Percentiles rank a stretch among this genome's conserved stretches.
These are phyloP conservation scores for Kickxella alabastrina DNA, from an alignment of 192 early-diverging fungal species.

Conservation along the genomic window DNA sequence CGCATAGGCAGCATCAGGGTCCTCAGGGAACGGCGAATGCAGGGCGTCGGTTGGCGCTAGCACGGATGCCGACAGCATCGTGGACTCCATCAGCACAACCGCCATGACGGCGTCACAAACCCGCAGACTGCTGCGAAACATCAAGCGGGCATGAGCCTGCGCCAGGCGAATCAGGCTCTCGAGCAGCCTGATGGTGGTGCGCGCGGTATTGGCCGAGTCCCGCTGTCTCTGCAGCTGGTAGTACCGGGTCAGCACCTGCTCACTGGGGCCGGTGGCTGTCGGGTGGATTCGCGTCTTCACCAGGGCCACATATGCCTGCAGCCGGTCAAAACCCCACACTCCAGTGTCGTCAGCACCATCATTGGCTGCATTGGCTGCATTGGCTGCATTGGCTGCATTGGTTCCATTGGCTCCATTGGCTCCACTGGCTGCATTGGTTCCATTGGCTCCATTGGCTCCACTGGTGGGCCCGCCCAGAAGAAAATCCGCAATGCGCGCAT, in stretches of 20 bases:
- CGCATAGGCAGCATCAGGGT: conserved; percentile 50
- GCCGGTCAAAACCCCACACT: conserved; percentile 57
- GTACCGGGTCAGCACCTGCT: conserved; percentile 63
- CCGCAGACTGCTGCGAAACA: conserved; percentile 57
- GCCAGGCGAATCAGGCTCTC: conserved; percentile 62
- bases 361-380: not conserved
- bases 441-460: not conserved
- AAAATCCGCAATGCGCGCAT: conserved; percentile 56
- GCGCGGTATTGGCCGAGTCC: conserved; percentile 61
- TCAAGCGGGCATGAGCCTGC: conserved; percentile 62
- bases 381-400: conserved; percentile 1
- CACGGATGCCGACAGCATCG: conserved; percentile 58
- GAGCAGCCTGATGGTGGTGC: conserved; percentile 67
- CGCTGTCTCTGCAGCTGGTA: conserved; percentile 68
- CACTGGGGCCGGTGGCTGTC: conserved; percentile 55
- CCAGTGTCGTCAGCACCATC: too few relatives aligned
- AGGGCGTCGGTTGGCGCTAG: conserved; percentile 52
- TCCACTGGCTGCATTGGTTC: conserved; percentile 5
- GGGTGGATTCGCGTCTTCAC: conserved; percentile 59
- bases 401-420: not conserved
- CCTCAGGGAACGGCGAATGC: conserved; percentile 59
- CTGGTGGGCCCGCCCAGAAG: conserved; percentile 16
- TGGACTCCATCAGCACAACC: conserved; percentile 59
- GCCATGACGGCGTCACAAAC: conserved; percentile 62
- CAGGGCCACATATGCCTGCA: conserved; percentile 67